Evolutionary conservation across 2,329 filamentous ascomycete genomes (phyloP), one percentile per base, ranked within the genome.

Genomic region (Ceratocystis destructans): DNA sequence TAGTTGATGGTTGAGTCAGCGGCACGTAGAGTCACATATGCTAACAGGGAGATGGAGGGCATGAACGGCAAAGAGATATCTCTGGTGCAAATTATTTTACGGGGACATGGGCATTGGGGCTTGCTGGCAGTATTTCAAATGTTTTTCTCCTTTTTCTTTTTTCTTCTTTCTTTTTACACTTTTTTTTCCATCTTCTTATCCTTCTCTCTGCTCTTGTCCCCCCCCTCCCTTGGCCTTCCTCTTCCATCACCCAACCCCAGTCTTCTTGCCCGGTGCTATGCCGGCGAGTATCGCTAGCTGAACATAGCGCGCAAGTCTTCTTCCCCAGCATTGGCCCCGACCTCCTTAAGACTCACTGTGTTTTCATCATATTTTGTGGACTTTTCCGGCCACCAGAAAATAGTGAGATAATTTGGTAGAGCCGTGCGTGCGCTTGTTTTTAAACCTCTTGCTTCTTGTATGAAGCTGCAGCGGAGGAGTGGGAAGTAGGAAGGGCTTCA

Each of bases 241-340:
- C 22, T 55, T 3, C 17, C 22, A 8, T n/a, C 6, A 15, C 3
- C 25, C 7, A 10, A 33, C 53, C 53, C 53, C 53, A 57, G 53
- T 57, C 53, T 57, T 31, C 53, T 57, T 57, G 22, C 53, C 53
- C 53, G 25, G 53, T 31, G 53, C 53, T 57, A 33, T 57, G 53
- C 53, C 53, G 25, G 53, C 53, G 53, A 57, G 53, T 57, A 22
- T 28, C 53, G 31, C 53, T n/a, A 57, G 8, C 7, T 57, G 53
- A 12, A 31, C 53, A 28, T 31, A 57, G 53, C 53, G 53, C 8
- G 6, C 7, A 31, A 17, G 10, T 15, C 53, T 17, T 31, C 53
- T 57, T 57, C 53, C 20, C 53, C 22, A 57, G 53, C 25, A 28
- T 57, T 57, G 53, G 53, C 53, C 22, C 4, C 53, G 7, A 5